Conservation (phyloP, 345 rosid genomes). For the Aegle marmelos region DNA sequence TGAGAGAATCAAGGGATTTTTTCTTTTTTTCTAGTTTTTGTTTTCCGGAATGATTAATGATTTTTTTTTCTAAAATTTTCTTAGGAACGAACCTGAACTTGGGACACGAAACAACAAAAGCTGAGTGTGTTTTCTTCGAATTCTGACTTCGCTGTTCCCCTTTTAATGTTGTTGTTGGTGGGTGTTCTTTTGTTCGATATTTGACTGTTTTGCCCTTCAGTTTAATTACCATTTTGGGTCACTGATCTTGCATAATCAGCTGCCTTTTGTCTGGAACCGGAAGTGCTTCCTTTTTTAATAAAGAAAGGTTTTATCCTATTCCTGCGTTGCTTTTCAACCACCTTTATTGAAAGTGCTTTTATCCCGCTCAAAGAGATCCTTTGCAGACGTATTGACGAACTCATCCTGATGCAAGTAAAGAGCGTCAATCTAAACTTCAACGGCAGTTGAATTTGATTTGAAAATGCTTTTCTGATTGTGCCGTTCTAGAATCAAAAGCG, state of each 20-base stretch:
- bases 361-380: background rate
- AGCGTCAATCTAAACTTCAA: background rate
- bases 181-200: background rate
- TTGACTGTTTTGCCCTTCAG: slow-evolving; percentile 20
- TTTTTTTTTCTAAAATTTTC: background rate
- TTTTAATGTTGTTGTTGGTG: background rate
- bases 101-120: slow-evolving; percentile 23
- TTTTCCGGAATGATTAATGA: slow-evolving; percentile 9
- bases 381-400: background rate
- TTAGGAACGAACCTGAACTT: slow-evolving; percentile 24
- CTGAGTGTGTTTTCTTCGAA: slow-evolving; percentile 6
- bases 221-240: background rate
- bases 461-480: background rate
- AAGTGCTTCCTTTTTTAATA: background rate
- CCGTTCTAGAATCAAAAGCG: background rate
- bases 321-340: background rate
- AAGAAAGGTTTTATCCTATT: no score
- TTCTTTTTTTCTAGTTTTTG: background rate
- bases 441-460: background rate
- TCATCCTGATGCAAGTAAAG: background rate
- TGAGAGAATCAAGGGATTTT: slow-evolving; percentile 6
- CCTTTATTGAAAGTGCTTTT: background rate
- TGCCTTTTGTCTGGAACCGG: background rate
- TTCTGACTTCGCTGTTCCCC: slow-evolving; percentile 15
- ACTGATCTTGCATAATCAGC: background rate